Percentiles rank a stretch among this genome's conserved stretches.
phyloP scores from a whole-genome alignment of 306 rosid species.

The Amphicarpaea edgeworthii region DNA sequence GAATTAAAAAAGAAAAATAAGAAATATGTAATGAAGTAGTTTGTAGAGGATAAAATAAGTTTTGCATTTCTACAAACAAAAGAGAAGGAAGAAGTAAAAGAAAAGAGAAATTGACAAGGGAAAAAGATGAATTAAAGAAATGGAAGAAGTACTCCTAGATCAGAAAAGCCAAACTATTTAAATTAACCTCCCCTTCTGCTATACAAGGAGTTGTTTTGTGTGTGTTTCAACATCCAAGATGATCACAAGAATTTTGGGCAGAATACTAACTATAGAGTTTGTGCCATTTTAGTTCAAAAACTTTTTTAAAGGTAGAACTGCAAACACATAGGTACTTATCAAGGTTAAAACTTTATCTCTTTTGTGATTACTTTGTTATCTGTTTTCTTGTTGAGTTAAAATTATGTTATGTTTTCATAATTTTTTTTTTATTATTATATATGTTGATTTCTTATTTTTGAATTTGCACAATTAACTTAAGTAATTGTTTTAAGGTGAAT shows the following conservation, averaged over 20 bases:
- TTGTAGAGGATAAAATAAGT: not conserved
- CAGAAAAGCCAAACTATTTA: too few species aligned
- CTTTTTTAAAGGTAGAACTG: not conserved
- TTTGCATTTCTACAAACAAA: not conserved
- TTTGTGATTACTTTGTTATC: not conserved
- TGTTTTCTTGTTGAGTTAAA: not conserved
- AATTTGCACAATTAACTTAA: not conserved
- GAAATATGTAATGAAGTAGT: not conserved
- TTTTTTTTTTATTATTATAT: too few species aligned
- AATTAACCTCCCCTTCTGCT: not conserved
- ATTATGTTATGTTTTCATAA: too few species aligned
- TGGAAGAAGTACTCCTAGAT: not conserved
- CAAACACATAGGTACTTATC: not conserved
- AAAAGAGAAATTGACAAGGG: not conserved
- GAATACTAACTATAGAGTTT: too few species aligned
- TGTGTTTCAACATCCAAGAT: not conserved
- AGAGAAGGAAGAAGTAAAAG: not conserved
- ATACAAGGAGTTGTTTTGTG: not conserved
- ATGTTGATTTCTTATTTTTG: not conserved
- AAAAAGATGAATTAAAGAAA: not conserved
- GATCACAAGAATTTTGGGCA: not conserved
- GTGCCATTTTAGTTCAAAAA: not conserved
- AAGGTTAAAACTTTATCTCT: not conserved
- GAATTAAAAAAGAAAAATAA: too few species aligned
- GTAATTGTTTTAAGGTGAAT: not conserved